Percentiles rank a stretch among this genome's conserved stretches.
Evolutionary conservation across 2,329 filamentous ascomycete species (phyloP).

Genomic region (Cryphonectria parasitica): DNA sequence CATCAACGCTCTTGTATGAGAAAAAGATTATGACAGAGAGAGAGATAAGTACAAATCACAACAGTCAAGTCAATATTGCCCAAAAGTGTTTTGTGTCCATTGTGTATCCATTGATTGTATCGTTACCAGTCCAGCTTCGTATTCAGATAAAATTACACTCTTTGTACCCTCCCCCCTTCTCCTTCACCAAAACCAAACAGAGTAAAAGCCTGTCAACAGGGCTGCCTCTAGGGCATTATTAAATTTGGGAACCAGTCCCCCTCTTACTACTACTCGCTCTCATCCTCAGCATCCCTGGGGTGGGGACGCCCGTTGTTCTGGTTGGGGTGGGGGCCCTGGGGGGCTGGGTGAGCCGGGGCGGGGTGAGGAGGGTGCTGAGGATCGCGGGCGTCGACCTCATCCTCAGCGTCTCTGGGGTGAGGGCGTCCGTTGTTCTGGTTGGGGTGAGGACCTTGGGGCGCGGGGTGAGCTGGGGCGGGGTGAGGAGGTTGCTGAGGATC

Average conservation of each 20-base stretch:
- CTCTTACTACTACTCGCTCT: not conserved
- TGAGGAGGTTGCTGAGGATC: not conserved
- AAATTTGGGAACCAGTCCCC: not conserved
- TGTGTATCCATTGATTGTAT: not conserved
- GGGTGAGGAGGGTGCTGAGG: not conserved
- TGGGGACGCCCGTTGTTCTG: conserved; percentile 5
- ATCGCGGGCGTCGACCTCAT: not conserved
- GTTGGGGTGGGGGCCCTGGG: not conserved
- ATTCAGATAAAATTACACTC: not conserved
- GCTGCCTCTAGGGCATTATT: not conserved
- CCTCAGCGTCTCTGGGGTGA: not conserved
- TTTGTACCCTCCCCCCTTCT: not conserved
- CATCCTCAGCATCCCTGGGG: conserved; percentile 5
- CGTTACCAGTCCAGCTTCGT: not conserved
- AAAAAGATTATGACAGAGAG: not conserved
- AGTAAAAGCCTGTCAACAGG: not conserved
- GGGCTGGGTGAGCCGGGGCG: not conserved
- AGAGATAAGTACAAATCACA: not conserved
- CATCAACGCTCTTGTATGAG: not conserved
- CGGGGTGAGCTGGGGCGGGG: not conserved
- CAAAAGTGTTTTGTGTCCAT: too few relatives aligned
- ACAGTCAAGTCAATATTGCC: not conserved
- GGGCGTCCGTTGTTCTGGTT: not conserved
- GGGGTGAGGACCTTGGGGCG: not conserved
- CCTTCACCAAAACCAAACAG: not conserved